phyloP scores from a whole-genome alignment of 768 basidiomycete species.

The Ramaria sp. region DNA sequence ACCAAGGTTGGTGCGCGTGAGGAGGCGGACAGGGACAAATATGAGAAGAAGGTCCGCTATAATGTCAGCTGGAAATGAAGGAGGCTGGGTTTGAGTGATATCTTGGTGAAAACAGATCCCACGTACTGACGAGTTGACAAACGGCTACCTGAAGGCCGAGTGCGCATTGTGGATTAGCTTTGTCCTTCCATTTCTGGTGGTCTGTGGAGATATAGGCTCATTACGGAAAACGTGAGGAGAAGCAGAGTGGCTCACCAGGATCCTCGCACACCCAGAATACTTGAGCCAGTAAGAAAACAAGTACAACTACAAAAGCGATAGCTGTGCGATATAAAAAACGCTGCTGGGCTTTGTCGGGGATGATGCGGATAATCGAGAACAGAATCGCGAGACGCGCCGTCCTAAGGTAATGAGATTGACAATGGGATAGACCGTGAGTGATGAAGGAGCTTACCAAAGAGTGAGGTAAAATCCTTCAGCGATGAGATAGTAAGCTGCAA shows the following conservation, averaged over 20 bases:
- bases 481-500: slow-evolving; percentile 7
- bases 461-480: slow-evolving; percentile 4
- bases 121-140: slow-evolving; percentile 42
- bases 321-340: slow-evolving; percentile 18
- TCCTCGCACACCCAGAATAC: slow-evolving; percentile 34
- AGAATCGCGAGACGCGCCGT: slow-evolving; percentile 40
- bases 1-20: slow-evolving; percentile 30
- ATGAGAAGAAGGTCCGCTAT: slow-evolving; percentile 37
- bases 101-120: background rate
- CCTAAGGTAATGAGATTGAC: slow-evolving; percentile 17
- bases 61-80: slow-evolving; percentile 29
- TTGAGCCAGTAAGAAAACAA: slow-evolving; percentile 29
- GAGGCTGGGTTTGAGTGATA: background rate
- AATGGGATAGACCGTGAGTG: background rate
- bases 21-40: slow-evolving; percentile 31
- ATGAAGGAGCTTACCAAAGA: slow-evolving; percentile 4
- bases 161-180: slow-evolving; percentile 27
- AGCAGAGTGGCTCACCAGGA: background rate
- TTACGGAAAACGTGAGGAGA: background rate
- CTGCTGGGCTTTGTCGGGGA: slow-evolving; percentile 21
- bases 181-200: slow-evolving; percentile 26
- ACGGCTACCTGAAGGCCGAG: slow-evolving; percentile 37
- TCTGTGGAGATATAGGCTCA: slow-evolving; percentile 10
- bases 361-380: slow-evolving; percentile 43
- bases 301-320: slow-evolving; percentile 15